phyloP scores from a whole-genome alignment of 768 basidiomycete species.

The Crassisporium funariophilum region DNA sequence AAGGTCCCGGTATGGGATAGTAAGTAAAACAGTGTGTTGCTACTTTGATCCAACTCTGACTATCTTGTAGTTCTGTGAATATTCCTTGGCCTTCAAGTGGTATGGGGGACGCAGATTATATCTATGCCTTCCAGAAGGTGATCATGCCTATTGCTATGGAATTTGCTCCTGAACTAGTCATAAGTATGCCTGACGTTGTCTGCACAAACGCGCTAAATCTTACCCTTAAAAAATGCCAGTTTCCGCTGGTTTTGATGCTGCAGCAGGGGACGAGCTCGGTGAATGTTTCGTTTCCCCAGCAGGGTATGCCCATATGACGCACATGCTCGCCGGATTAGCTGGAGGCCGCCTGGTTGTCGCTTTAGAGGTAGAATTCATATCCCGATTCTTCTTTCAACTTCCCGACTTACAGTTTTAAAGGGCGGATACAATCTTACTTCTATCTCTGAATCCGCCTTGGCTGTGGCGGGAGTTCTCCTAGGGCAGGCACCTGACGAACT shows the following conservation, averaged over 20 bases:
- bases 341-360: constrained; percentile 89
- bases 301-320: constrained; percentile 98
- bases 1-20: constrained; percentile 84
- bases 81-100: constrained; percentile 90
- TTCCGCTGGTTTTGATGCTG: constrained; percentile 97
- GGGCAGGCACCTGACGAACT: constrained; percentile 85
- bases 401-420: constrained; percentile 40
- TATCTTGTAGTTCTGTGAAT: constrained; percentile 77
- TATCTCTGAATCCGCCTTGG: constrained; percentile 83
- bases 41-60: constrained; percentile 9
- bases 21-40: constrained; percentile 56
- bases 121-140: constrained; percentile 94
- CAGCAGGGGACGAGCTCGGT: constrained; percentile 88
- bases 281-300: constrained; percentile 89
- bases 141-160: constrained; percentile 98
- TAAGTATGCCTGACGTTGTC: constrained; percentile 61
- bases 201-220: not conserved
- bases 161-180: constrained; percentile 93
- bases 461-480: constrained; percentile 85
- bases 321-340: constrained; percentile 90
- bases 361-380: constrained; percentile 71
- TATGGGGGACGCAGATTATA: constrained; percentile 94
- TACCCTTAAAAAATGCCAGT: constrained; percentile 49
- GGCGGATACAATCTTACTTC: constrained; percentile 95
- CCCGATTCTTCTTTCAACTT: not conserved